Evolutionary conservation across 2,329 filamentous ascomycete species (phyloP).

Genomic region (Botrytis tulipae): DNA sequence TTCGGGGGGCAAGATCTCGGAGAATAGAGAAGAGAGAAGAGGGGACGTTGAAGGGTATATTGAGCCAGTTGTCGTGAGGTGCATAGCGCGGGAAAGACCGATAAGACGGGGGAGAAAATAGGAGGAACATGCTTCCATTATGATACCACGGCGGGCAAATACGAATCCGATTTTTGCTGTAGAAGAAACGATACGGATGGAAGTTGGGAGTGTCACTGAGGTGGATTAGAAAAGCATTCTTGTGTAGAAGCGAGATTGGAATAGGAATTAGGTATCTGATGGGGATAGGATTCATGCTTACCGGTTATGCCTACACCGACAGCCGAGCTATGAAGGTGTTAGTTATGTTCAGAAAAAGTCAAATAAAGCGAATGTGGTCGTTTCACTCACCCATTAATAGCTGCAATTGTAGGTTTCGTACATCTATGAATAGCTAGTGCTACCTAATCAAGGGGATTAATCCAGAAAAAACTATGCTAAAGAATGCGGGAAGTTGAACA

Average conservation of each 20-base stretch:
- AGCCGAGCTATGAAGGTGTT: not conserved
- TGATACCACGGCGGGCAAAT: constrained; percentile 66
- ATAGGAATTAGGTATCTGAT: not conserved
- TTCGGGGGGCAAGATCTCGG: constrained; percentile 59
- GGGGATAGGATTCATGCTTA: not conserved
- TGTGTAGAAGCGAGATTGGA: too few species aligned
- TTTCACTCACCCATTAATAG: constrained; percentile 50
- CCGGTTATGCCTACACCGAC: constrained; percentile 12
- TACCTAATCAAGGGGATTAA: constrained; percentile 38
- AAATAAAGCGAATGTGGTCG: too few species aligned
- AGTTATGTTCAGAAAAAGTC: not conserved
- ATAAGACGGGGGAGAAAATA: constrained; percentile 72
- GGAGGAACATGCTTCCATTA: constrained; percentile 69
- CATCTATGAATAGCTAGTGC: constrained; percentile 56
- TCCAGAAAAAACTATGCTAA: not conserved
- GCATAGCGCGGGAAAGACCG: constrained; percentile 61
- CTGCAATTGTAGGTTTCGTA: constrained; percentile 57
- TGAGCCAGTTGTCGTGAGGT: constrained; percentile 64
- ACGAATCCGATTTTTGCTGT: constrained; percentile 71
- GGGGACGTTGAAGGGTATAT: constrained; percentile 54
- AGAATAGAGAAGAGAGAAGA: constrained; percentile 62
- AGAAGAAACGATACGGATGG: constrained; percentile 52
- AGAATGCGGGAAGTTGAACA: not conserved
- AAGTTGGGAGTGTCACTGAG: constrained; percentile 57
- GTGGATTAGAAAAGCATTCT: not conserved